A percentile compares a stretch with the other conserved stretches of the same genome.
Conservation (phyloP, 2,329 filamentous ascomycete species). For the Phialemoniopsis sp. region DNA sequence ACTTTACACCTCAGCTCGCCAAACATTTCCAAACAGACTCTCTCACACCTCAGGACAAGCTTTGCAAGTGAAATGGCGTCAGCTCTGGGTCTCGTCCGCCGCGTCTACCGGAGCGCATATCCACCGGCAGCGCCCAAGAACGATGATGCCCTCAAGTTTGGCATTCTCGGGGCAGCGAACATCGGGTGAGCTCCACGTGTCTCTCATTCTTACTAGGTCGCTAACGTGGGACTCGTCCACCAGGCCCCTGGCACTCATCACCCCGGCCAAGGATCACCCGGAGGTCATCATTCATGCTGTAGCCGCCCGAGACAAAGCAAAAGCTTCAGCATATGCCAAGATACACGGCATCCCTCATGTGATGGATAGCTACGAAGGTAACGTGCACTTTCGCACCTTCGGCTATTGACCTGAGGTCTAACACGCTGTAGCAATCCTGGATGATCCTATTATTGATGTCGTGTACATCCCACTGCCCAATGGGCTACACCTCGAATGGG, state of each 20-base stretch:
- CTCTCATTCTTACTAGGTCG: background rate
- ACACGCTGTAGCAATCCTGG: conserved; percentile 26
- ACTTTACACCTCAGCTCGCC: no score
- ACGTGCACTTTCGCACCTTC: conserved; percentile 22
- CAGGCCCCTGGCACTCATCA: conserved; percentile 38
- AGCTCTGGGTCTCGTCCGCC: no score
- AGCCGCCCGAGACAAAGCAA: conserved; percentile 40
- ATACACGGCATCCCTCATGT: conserved; percentile 45
- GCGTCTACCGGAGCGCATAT: no score
- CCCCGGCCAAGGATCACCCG: conserved; percentile 44
- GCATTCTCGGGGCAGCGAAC: conserved; percentile 30
- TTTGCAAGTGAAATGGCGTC: no score
- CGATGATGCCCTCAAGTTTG: conserved; percentile 27
- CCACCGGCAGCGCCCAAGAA: no score
- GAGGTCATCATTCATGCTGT: conserved; percentile 47
- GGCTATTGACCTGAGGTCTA: no score
- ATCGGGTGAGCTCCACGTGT: conserved; percentile 23
- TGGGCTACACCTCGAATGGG: conserved; percentile 28
- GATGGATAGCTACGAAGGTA: conserved; percentile 42
- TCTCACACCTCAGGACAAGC: no score
- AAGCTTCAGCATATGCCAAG: conserved; percentile 43
- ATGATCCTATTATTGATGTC: conserved; percentile 28
- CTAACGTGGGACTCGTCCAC: background rate
- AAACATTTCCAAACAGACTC: no score
- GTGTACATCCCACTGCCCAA: conserved; percentile 38